phyloP scores from a whole-genome alignment of 495 filamentous ascomycete species.

The Penicillium daleae region DNA sequence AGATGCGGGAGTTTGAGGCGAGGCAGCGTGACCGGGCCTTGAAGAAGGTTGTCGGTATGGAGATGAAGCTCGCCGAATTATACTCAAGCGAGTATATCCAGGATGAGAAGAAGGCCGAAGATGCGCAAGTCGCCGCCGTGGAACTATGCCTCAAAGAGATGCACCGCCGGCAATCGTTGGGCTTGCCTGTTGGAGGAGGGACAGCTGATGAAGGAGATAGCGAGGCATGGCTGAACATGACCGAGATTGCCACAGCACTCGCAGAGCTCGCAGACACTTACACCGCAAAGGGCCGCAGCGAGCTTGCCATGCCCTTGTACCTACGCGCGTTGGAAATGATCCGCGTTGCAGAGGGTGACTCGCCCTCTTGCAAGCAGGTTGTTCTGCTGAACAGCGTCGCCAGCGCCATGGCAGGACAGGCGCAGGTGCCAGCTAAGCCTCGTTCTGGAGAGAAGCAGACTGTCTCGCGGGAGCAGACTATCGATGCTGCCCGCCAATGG shows the following conservation, averaged over 20 bases:
- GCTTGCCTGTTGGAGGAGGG: conserved; percentile 44
- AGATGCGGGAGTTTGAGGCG: conserved; percentile 51
- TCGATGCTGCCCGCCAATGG: conserved; percentile 71
- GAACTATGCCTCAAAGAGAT: conserved; percentile 78
- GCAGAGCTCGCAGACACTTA: conserved; percentile 74
- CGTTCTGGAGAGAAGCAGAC: conserved; percentile 47
- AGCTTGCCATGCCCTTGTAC: conserved; percentile 85
- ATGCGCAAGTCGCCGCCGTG: conserved; percentile 77
- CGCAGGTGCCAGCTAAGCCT: conserved; percentile 39
- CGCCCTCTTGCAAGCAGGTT: conserved; percentile 69
- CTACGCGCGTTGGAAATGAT: conserved; percentile 75
- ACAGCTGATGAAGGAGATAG: conserved; percentile 40
- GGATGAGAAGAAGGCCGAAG: conserved; percentile 66
- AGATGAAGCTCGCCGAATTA: conserved; percentile 80
- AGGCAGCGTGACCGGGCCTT: conserved; percentile 69
- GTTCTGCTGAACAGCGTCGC: conserved; percentile 55
- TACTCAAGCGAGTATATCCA: conserved; percentile 59
- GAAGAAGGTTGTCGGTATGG: conserved; percentile 70
- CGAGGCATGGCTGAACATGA: conserved; percentile 73
- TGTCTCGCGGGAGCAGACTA: conserved; percentile 51
- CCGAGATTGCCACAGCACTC: conserved; percentile 72
- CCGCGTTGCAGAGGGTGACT: conserved; percentile 41
- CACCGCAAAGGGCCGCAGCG: conserved; percentile 65
- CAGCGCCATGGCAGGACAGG: conserved; percentile 38
- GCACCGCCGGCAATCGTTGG: conserved; percentile 63